Evolutionary conservation across 2,329 filamentous ascomycete genomes (phyloP), one percentile per base, ranked within the genome.

Genomic region (Colletotrichum sp.): DNA sequence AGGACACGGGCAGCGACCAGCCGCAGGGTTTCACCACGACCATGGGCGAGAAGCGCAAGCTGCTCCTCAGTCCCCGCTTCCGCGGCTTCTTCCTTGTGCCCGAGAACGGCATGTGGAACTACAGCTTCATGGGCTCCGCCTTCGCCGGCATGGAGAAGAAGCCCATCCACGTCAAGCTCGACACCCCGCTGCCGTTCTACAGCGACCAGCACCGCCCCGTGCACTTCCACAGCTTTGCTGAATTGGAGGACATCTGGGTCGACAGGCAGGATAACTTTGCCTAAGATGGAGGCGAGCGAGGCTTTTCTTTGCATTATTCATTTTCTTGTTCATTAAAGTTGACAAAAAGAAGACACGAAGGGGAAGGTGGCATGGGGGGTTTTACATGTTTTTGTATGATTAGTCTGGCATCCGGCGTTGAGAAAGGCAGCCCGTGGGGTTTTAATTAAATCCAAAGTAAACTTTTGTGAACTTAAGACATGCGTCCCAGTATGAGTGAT

Each of bases 181-280:
- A 98, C 85, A 98, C 95, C 59, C 97, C 97, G 22, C 86, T 93
- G 79, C 90, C 94, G 11, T 98, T 98, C 87, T 99, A 99, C 86
- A 96, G 94, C 82, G 96, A 96, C 80, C 90, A 96, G 80, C 98
- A 99, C 85, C 92, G 97, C 30, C 96, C 96, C 19, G 88, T 98
- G 72, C 97, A 99, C 87, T 99, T 99, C 91, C 94, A 96, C 84
- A 98, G 96, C 85, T 99, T 99, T 86, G 95, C 96, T 1, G 96
- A 99, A 88, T 86, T 99, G 83, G 97, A 99, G 87, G 96, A 99
- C 85, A 94, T 98, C 57, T 98, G 96, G 92, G 96, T 98, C 63
- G 97, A 99, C 85, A 90, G 96, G 81, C 92, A 92, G 78, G 96
- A 99, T 87, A 96, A 96, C 84, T 98, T 99, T 88, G 96, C 95